Evolutionary conservation across 2,329 filamentous ascomycete species (phyloP), one percentile per base, ranked within the genome.

Genomic region (Lecanosticta acicola): DNA sequence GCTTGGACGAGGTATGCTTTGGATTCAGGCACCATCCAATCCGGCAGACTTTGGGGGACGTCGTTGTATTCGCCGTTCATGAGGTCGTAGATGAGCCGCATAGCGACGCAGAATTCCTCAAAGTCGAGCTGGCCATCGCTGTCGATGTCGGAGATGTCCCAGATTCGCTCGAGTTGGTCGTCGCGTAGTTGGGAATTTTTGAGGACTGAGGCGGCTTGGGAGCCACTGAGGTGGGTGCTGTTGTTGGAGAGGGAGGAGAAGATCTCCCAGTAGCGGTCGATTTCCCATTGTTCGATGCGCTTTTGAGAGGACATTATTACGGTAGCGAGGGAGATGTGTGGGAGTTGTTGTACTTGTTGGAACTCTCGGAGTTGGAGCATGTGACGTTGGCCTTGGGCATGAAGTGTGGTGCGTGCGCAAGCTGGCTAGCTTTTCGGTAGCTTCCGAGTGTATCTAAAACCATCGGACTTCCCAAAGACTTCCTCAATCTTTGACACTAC

Each of bases 21-120:
- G 59, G 85, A 93, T 70, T 97, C 93, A 42, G 93, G 93, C 38
- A 98, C 85, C 37, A 98, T 84, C 89, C 93, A 98, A 72, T 96
- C 91, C 39, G 93, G 93, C 53, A 98, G 74, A 20, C 80, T 76
- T 46, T 77, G 73, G 13, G 93, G 93, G n/a, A 98, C 90, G 57
- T 95, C 88, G 62, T 79, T 73, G 65, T 90, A 90, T 76, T 96
- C 90, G 60, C 93, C 93, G 63, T 98, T 98, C 59, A 98, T 83
- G 56, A 97, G 74, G 67, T 98, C 93, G 68, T 97, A 98, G 61
- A 97, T 96, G 62, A 98, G 74, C 63, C 93, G 81, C 93, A 98
- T 98, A 32, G 90, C 93, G 48, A 98, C 93, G 68, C 93, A 98
- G 68, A 98, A 98, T 75, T 98, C 93, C 72, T 98, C 93, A 73